Evolutionary conservation across 306 rosid genomes (phyloP), one percentile per base, ranked within the genome.

Genomic region (Vigna trinervia): DNA sequence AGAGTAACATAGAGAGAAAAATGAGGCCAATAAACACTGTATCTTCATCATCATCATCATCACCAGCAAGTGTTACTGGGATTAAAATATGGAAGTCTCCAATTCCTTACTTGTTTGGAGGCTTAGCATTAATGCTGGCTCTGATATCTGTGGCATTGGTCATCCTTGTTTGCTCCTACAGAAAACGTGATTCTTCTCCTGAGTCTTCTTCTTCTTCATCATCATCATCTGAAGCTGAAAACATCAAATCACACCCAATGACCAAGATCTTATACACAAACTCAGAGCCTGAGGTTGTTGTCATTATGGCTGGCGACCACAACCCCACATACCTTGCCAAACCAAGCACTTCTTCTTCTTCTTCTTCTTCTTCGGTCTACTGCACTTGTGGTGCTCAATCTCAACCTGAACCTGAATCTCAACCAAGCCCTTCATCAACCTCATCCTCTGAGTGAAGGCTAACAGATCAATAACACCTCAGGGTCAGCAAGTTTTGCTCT

Each of bases 41-140:
- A 75, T 12, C 88, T 77, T 46, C 90, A 46, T 9, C 80, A 54
- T 4, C 74, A 73, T 10, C 74, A 73, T 4, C 80, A 83, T 13
- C 82, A 41, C 10, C 62, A 30, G 36, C 3, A 17, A 23, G 39
- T 54, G 78, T 1, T 32, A 23, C 34, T 41, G 82, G 38, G 34
- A 52, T 66, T 11, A 79, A 63, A 67, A 34, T 82, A 38, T 96
- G 96, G 99, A 83, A 79, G 36, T 86, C 99, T 19, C 96, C 98
- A 38, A 62, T 88, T 12, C 99, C 96, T 3, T 96, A 96, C 74
- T 87, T 96, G 9, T 92, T 91, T 74, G 97, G 99, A 15, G 76
- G 97, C 76, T 67, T 96, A 41, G 90, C 90, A 1, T 0, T 86
- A 19, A 82, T 85, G 86, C 64, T 96, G 7, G 30, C 74, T 11